Base-by-base conservation (phyloP, 23 red algal species). In the Gracilaria domingensis region DNA sequence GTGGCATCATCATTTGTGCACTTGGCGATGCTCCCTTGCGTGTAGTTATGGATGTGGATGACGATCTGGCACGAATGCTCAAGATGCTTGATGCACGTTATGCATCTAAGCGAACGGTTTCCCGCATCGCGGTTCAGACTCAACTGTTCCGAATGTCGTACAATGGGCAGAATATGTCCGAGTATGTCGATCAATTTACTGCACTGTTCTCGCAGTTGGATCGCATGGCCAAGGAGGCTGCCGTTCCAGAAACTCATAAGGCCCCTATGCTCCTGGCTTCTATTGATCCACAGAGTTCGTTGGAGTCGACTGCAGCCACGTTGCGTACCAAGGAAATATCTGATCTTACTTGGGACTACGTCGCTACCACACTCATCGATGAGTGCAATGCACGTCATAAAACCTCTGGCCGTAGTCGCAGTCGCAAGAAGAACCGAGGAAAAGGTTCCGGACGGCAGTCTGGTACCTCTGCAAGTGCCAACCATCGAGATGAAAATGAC, bases 91-190 rank as follows among this genome's bases (percentile, higher is more conserved):
- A 83, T 65, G 58, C 79, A n/a, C 48, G 47, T 32, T 83, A 61
- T 83, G 79, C 50, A 34, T 83, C 47, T 57, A 83, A 83, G 29
- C 79, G 79, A 12, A 83, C 30, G 23, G 58, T 83, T 14, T 83
- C 79, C 8, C 50, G 50, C 2, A 83, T 58, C 37, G 7, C 79
- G 6, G 49, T 83, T 32, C 79, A 83, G 58, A 83, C 47, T 26
- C 79, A 83, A 56, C 56, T 83, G 36, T 59, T 59, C 56, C 49
- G 79, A 33, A 83, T 35, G 65, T 14, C 65, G 35, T 86, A 86
- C 82, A 86, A 69, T 49, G 59, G 37, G 12, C 82, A 86, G 64
- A 69, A 86, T 24, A 86, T 86, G 82, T 86, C 33, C 9, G 25
- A 47, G 29, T 86, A 86, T 20, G 59, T 70, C 16, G 82, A 86